These are phyloP conservation scores for Pseudonitzschia pungens DNA, from an alignment of 108 stramenopile genomes.

Conservation along the genomic window DNA sequence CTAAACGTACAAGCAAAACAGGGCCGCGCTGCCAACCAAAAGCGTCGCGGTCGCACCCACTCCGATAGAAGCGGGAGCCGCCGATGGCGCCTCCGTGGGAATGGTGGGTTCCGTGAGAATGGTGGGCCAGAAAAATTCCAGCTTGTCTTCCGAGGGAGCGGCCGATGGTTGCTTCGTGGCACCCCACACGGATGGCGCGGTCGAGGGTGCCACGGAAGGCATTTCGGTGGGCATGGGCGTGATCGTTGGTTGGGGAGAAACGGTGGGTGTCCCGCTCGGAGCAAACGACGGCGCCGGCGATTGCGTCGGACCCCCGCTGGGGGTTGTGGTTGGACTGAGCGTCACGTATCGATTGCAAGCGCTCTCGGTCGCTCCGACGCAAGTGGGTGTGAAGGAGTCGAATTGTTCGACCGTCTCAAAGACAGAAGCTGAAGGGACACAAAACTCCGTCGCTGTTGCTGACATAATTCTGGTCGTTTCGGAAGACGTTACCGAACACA, in stretches of 20 bases:
- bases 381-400: conserved; percentile 33
- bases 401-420: conserved; percentile 39
- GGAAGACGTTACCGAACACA: conserved; percentile 30
- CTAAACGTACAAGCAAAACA: background rate
- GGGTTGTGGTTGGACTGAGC: conserved; percentile 15
- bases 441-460: conserved; percentile 24
- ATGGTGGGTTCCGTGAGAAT: background rate
- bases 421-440: conserved; percentile 32
- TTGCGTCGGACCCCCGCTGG: conserved; percentile 10
- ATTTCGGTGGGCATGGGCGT: background rate
- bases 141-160: background rate
- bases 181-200: background rate
- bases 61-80: background rate
- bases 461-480: conserved; percentile 21
- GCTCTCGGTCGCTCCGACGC: conserved; percentile 11
- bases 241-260: conserved; percentile 22
- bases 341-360: conserved; percentile 19
- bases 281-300: conserved; percentile 6
- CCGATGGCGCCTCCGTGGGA: background rate
- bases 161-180: background rate
- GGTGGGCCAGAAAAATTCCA: conserved; percentile 10
- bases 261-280: conserved; percentile 17
- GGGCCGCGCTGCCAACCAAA: background rate
- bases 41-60: background rate
- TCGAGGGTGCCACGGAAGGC: background rate